Evolutionary conservation across 495 filamentous ascomycete genomes (phyloP).

Genomic region (Ramalina intermedia): DNA sequence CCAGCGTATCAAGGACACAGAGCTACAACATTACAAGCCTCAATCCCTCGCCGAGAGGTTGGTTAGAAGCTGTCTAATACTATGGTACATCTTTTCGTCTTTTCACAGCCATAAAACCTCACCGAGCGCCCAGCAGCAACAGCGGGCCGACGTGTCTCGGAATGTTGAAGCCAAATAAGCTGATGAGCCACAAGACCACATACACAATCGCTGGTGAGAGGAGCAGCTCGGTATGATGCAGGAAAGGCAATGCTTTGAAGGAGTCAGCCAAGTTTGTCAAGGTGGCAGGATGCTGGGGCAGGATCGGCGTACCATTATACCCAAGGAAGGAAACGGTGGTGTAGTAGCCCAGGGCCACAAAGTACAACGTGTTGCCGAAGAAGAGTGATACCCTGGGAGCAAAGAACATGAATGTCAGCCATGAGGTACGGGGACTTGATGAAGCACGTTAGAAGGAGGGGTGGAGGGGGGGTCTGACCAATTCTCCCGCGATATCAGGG

Average conservation of each 20-base stretch:
- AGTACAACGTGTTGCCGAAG: slow-evolving; percentile 56
- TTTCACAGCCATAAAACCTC: neutral
- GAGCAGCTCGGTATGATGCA: slow-evolving; percentile 59
- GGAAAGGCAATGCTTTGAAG: slow-evolving; percentile 45
- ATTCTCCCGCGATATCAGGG: slow-evolving; percentile 37
- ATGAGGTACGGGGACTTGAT: neutral
- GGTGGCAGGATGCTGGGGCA: neutral
- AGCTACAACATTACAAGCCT: too few species aligned
- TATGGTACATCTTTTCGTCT: slow-evolving; percentile 7
- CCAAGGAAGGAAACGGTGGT: slow-evolving; percentile 60
- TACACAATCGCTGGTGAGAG: slow-evolving; percentile 47
- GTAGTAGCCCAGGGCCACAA: slow-evolving; percentile 56
- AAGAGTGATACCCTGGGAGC: slow-evolving; percentile 42
- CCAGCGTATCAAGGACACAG: too few species aligned
- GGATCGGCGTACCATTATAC: slow-evolving; percentile 40
- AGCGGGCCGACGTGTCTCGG: slow-evolving; percentile 36
- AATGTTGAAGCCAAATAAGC: slow-evolving; percentile 43
- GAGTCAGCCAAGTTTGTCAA: slow-evolving; percentile 6
- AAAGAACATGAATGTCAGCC: neutral
- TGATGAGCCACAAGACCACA: slow-evolving; percentile 47
- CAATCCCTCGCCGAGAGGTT: too few species aligned
- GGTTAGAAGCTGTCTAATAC: neutral
- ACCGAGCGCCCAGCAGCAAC: slow-evolving; percentile 16
- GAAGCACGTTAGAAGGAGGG: neutral
- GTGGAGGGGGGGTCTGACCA: slow-evolving; percentile 22